Conservation (phyloP, 2,329 filamentous ascomycete species). For the Penicillium olsonii region DNA sequence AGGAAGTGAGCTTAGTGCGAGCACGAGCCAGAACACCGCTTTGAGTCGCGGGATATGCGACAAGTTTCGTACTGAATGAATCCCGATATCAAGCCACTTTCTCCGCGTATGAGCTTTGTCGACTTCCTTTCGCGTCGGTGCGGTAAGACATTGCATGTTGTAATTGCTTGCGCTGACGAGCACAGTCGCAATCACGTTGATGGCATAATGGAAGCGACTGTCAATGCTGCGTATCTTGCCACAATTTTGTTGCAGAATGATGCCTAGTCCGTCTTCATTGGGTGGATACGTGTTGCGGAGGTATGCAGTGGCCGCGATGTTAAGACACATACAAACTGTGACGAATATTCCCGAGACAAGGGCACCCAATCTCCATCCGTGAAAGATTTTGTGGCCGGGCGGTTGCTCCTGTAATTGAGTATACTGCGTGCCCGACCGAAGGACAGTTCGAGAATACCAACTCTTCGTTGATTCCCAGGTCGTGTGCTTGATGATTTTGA, state of each 20-base stretch:
- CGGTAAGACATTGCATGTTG: slow-evolving; percentile 3
- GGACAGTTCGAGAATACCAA: background rate
- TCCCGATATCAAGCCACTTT: slow-evolving; percentile 3
- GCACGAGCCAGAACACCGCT: background rate
- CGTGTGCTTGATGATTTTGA: background rate
- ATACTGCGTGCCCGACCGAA: background rate
- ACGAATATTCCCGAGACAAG: no score
- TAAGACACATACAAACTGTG: no score
- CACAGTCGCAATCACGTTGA: slow-evolving; percentile 2
- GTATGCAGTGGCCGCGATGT: no score
- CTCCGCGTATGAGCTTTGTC: slow-evolving; percentile 1
- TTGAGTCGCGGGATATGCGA: background rate
- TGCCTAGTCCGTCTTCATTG: no score
- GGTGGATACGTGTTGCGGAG: no score
- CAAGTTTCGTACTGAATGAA: background rate
- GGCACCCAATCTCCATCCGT: no score
- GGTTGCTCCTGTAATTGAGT: background rate
- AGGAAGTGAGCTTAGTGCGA: slow-evolving; percentile 6
- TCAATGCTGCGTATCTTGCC: no score
- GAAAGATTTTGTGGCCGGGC: background rate
- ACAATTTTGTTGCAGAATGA: no score
- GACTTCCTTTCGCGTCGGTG: background rate
- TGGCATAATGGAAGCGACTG: background rate
- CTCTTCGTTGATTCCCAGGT: background rate
- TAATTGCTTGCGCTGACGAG: slow-evolving; percentile 6